Conservation (phyloP, 1,139 yeast genomes). For the Debaryomyces subglobosus region DNA sequence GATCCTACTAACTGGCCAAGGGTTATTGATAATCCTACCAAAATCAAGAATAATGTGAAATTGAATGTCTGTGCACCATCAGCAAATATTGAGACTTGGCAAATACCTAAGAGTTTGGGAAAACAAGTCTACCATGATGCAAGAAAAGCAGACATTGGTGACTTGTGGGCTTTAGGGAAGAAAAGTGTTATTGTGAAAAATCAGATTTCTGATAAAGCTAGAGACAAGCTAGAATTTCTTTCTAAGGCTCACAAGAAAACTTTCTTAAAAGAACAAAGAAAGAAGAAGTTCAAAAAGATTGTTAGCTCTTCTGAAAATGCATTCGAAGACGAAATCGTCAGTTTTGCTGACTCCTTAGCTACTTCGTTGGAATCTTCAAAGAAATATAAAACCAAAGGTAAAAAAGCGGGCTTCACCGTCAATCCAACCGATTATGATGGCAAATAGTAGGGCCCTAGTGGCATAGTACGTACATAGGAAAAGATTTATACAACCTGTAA, state of each 20-base stretch:
- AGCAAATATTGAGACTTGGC: slow-evolving; percentile 85
- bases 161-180: slow-evolving; percentile 82
- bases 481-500: slow-evolving; percentile 9
- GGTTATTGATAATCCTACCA: slow-evolving; percentile 69
- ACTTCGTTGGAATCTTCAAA: slow-evolving; percentile 36
- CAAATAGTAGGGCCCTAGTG: slow-evolving; percentile 14
- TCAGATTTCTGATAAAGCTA: slow-evolving; percentile 32
- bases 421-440: slow-evolving; percentile 29
- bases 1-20: slow-evolving; percentile 67
- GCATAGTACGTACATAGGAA: slow-evolving; percentile 4
- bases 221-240: slow-evolving; percentile 39
- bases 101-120: slow-evolving; percentile 77
- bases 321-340: slow-evolving; percentile 38
- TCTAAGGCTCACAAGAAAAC: slow-evolving; percentile 46
- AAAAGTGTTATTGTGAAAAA: slow-evolving; percentile 57
- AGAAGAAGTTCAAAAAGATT: slow-evolving; percentile 45
- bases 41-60: slow-evolving; percentile 81
- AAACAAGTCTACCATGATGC: slow-evolving; percentile 87
- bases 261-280: slow-evolving; percentile 45
- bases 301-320: slow-evolving; percentile 32
- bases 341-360: slow-evolving; percentile 41
- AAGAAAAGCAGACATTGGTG: slow-evolving; percentile 82
- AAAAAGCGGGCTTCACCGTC: slow-evolving; percentile 32
- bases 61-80: slow-evolving; percentile 79
- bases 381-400: slow-evolving; percentile 38